phyloP scores from a whole-genome alignment of 2,329 filamentous ascomycete genomes.

The Orbilia oligospora region DNA sequence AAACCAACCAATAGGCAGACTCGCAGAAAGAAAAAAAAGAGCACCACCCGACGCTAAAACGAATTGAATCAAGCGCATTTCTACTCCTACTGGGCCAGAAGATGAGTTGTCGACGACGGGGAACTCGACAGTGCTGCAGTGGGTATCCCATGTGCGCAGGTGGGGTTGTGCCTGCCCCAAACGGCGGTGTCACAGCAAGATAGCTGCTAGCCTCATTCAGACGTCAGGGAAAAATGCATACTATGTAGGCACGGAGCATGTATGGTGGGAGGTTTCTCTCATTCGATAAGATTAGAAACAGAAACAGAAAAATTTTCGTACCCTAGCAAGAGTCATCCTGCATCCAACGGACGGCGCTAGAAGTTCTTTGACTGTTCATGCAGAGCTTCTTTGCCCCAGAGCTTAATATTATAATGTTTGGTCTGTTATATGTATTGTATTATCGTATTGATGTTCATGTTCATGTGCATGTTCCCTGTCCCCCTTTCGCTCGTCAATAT shows the following conservation, averaged over 20 bases:
- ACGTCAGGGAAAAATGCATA: no score
- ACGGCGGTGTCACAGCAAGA: slow-evolving; percentile 4
- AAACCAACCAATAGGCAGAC: no score
- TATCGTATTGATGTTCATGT: neutral
- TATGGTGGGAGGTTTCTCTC: slow-evolving; percentile 8
- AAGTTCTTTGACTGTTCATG: slow-evolving; percentile 3
- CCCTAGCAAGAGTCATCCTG: slow-evolving; percentile 55
- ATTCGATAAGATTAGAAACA: slow-evolving; percentile 55
- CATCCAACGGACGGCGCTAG: slow-evolving; percentile 10
- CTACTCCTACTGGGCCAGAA: neutral
- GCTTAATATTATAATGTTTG: neutral
- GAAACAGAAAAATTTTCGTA: slow-evolving; percentile 47
- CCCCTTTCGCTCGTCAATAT: neutral
- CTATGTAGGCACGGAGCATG: no score
- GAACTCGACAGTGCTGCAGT: slow-evolving; percentile 26
- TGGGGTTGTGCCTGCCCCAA: slow-evolving; percentile 24
- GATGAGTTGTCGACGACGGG: neutral
- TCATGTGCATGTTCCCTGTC: neutral
- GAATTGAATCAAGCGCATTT: slow-evolving; percentile 28
- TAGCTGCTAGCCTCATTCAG: slow-evolving; percentile 43
- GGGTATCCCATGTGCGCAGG: slow-evolving; percentile 6
- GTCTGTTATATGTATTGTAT: neutral
- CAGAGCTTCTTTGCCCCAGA: slow-evolving; percentile 36
- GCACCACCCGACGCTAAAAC: slow-evolving; percentile 27
- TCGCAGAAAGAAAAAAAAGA: no score